A percentile compares a stretch with the other conserved stretches of the same genome.
Conservation (phyloP, 257 asterid species). For the Nicotiana sylvestris region DNA sequence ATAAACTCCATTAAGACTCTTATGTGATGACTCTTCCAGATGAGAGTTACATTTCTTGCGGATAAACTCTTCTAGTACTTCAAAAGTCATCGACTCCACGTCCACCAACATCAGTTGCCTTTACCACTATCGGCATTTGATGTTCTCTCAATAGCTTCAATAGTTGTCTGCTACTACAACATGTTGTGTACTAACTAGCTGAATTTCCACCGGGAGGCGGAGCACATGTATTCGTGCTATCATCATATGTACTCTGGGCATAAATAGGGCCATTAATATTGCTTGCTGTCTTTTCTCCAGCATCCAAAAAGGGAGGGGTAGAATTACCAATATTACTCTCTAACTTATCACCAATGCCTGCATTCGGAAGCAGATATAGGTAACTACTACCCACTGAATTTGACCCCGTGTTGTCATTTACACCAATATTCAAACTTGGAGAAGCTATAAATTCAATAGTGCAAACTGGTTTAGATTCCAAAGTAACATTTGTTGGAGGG, state of each 20-base stretch:
- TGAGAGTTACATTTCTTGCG: too few species aligned
- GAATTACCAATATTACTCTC: constrained; percentile 27
- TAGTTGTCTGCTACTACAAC: constrained; percentile 2
- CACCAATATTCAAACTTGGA: constrained; percentile 28
- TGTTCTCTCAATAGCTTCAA: too few species aligned
- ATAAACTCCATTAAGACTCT: too few species aligned
- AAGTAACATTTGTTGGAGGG: constrained; percentile 12
- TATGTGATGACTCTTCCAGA: too few species aligned
- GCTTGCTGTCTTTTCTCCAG: constrained; percentile 23
- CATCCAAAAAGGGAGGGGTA: constrained; percentile 24
- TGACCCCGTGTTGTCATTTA: not conserved
- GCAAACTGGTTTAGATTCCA: constrained; percentile 21
- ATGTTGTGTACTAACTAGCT: constrained; percentile 10
- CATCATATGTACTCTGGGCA: constrained; percentile 23
- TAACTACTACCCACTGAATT: constrained; percentile 18
- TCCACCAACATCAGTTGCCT: too few species aligned
- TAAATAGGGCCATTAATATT: constrained; percentile 24
- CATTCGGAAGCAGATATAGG: constrained; percentile 23
- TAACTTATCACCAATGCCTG: constrained; percentile 30
- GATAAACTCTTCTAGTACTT: too few species aligned
- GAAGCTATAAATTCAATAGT: constrained; percentile 17
- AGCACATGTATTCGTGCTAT: constrained; percentile 26
- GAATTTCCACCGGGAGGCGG: constrained; percentile 45
- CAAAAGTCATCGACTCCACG: too few species aligned
- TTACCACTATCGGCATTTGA: too few species aligned